Conservation (phyloP, 345 rosid genomes). For the Syzygium oleosum region DNA sequence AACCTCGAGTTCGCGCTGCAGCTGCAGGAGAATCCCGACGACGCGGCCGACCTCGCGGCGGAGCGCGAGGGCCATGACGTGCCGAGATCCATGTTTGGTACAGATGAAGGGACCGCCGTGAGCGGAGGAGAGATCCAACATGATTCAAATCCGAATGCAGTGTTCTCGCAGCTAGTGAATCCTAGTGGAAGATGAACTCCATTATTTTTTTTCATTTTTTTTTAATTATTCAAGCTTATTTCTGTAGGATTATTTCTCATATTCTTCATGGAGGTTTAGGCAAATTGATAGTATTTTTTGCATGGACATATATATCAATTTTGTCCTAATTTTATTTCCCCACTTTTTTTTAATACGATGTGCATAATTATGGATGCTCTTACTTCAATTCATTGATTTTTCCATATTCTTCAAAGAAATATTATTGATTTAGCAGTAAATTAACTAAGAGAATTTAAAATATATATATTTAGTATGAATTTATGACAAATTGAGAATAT, state of each 20-base stretch:
- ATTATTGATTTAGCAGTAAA: neutral
- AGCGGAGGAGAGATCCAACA: neutral
- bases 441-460: neutral
- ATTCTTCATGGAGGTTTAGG: neutral
- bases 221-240: neutral
- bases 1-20: slow-evolving; percentile 68
- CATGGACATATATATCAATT: neutral
- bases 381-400: neutral
- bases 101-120: slow-evolving; percentile 13
- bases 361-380: neutral
- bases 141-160: neutral
- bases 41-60: neutral
- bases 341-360: neutral
- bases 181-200: slow-evolving; percentile 25
- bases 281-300: neutral
- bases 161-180: slow-evolving; percentile 31
- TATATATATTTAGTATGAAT: neutral
- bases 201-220: neutral
- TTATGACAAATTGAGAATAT: neutral
- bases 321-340: neutral
- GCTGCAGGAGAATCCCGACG: slow-evolving; percentile 34
- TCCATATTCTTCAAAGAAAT: neutral
- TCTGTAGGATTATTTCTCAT: neutral
- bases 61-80: neutral
- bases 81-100: neutral